These are phyloP conservation scores for Colletotrichum paranaense DNA, from an alignment of 2,329 filamentous ascomycete species.

Conservation along the genomic window DNA sequence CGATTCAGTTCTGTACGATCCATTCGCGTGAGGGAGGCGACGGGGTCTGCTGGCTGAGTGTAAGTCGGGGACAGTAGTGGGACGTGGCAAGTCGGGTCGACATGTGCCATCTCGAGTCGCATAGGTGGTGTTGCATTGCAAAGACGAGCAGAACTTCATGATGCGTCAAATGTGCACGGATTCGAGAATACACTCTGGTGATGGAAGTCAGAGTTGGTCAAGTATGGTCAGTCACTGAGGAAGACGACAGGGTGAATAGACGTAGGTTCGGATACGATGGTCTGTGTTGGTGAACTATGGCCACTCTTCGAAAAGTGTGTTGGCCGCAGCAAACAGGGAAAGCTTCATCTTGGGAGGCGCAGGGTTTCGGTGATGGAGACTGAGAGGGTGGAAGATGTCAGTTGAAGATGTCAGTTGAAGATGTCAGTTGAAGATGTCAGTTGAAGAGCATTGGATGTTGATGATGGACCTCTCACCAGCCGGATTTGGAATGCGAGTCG, in stretches of 20 bases:
- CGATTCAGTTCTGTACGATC: not conserved
- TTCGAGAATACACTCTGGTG: not conserved
- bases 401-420: too few relatives aligned
- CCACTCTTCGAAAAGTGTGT: not conserved
- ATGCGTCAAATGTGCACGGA: not conserved
- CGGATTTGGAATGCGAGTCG: not conserved
- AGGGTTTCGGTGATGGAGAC: slow-evolving; percentile 22
- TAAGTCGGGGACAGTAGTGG: not conserved
- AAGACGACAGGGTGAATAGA: not conserved
- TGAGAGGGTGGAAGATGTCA: not conserved
- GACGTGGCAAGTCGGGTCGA: slow-evolving; percentile 6
- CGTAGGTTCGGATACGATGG: not conserved
- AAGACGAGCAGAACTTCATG: not conserved
- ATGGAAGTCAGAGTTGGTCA: not conserved
- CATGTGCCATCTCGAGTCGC: slow-evolving; percentile 22
- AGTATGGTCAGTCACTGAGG: not conserved
- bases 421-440: not conserved
- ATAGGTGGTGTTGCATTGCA: not conserved
- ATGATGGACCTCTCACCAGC: not conserved
- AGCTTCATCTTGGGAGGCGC: slow-evolving; percentile 12
- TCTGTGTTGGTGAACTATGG: not conserved
- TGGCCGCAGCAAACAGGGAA: too few relatives aligned
- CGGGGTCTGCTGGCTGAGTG: not conserved
- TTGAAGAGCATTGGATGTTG: not conserved
- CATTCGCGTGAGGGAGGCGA: not conserved